A percentile compares a stretch with the other conserved stretches of the same genome.
phyloP scores from a whole-genome alignment of 768 basidiomycete genomes.

The Auricularia auricula-judae region DNA sequence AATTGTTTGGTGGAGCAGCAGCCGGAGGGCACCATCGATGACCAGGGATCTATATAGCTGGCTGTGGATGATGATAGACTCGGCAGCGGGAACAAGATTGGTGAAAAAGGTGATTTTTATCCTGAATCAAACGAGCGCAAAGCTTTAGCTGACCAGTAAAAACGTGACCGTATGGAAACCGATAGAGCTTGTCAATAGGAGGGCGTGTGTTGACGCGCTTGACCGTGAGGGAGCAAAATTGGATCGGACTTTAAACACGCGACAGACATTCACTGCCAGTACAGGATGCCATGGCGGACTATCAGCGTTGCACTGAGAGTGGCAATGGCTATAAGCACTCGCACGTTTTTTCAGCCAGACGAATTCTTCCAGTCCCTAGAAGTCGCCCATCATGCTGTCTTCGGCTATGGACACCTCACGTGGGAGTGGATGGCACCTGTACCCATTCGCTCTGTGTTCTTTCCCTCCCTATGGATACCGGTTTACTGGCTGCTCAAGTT shows the following conservation, averaged over 20 bases:
- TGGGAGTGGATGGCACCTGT: slow-evolving; percentile 83
- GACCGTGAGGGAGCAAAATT: background rate
- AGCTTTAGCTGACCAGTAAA: too few relatives aligned
- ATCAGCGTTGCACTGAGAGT: slow-evolving; percentile 35
- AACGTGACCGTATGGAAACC: too few relatives aligned
- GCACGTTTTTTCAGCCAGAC: slow-evolving; percentile 92
- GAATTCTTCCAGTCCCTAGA: slow-evolving; percentile 95
- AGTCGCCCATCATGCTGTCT: slow-evolving; percentile 79
- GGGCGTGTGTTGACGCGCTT: too few relatives aligned
- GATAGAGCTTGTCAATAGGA: too few relatives aligned
- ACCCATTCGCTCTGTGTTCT: slow-evolving; percentile 72
- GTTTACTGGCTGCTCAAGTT: slow-evolving; percentile 60
- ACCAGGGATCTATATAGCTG: too few relatives aligned
- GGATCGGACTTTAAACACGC: background rate
- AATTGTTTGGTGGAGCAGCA: too few relatives aligned
- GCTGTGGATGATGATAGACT: too few relatives aligned
- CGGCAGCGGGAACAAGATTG: too few relatives aligned
- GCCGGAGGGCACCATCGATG: too few relatives aligned
- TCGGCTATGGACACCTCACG: slow-evolving; percentile 83
- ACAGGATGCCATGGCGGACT: background rate
- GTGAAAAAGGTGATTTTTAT: too few relatives aligned
- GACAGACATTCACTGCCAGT: background rate
- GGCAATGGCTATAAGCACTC: slow-evolving; percentile 53
- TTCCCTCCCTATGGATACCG: slow-evolving; percentile 72
- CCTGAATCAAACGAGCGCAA: too few relatives aligned